Evolutionary conservation across 345 rosid species (phyloP).

Genomic region (Pelargonium nanum): DNA sequence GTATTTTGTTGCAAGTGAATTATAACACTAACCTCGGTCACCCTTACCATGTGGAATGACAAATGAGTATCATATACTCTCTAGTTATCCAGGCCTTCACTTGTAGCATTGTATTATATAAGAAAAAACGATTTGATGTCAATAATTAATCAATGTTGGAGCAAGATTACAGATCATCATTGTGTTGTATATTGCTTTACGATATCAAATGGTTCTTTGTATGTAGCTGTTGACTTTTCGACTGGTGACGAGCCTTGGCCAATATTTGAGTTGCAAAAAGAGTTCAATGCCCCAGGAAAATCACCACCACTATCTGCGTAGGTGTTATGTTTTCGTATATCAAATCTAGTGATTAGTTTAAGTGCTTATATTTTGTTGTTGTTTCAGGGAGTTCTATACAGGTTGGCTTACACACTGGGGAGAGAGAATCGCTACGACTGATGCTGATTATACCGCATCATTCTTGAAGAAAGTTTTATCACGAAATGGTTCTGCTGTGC

Average conservation of each 20-base stretch:
- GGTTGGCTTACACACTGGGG: slow-evolving; percentile 99
- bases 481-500: slow-evolving; percentile 82
- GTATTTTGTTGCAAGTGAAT: too few relatives aligned
- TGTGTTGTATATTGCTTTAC: background rate
- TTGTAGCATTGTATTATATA: too few relatives aligned
- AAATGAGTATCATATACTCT: too few relatives aligned
- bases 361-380: slow-evolving; percentile 8
- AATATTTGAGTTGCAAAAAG: slow-evolving; percentile 68
- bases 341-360: slow-evolving; percentile 1
- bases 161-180: background rate
- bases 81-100: too few relatives aligned
- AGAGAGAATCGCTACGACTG: slow-evolving; percentile 59
- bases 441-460: slow-evolving; percentile 56
- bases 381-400: slow-evolving; percentile 81
- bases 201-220: slow-evolving; percentile 9
- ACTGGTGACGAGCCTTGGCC: slow-evolving; percentile 85
- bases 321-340: slow-evolving; percentile 14
- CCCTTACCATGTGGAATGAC: too few relatives aligned
- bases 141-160: background rate
- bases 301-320: slow-evolving; percentile 92
- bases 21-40: too few relatives aligned
- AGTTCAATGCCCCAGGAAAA: slow-evolving; percentile 83
- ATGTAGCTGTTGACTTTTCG: slow-evolving; percentile 79
- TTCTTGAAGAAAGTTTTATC: slow-evolving; percentile 64
- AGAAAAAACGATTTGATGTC: too few relatives aligned